Evolutionary conservation across 2,329 filamentous ascomycete species (phyloP).

Genomic region (Allantophomopsis lycopodina): DNA sequence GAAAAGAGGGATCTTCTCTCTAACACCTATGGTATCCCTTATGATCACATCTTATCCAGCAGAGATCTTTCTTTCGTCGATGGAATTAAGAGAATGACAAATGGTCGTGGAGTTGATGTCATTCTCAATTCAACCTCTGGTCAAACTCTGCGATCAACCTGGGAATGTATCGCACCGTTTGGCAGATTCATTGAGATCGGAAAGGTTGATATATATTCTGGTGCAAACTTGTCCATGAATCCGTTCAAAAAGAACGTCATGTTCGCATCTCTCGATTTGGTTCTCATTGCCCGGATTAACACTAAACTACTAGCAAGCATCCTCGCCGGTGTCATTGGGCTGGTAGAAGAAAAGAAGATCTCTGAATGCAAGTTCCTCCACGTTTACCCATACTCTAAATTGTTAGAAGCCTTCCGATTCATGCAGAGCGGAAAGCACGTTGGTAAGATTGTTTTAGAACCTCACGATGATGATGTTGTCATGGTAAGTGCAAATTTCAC

Average conservation of each 20-base stretch:
- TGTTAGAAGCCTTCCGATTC: conserved; percentile 4
- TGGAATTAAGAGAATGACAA: conserved; percentile 14
- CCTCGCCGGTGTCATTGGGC: not conserved
- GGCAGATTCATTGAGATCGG: conserved; percentile 24
- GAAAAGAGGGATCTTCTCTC: conserved; percentile 24
- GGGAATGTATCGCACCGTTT: conserved; percentile 19
- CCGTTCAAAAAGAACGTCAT: conserved; percentile 1
- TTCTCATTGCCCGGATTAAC: not conserved
- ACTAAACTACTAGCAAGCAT: not conserved
- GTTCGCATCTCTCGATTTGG: not conserved
- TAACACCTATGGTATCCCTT: conserved; percentile 20
- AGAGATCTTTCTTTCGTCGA: conserved; percentile 19
- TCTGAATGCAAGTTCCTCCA: no score
- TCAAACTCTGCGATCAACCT: conserved; percentile 11
- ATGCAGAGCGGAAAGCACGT: conserved; percentile 6
- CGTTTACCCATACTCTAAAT: conserved; percentile 20
- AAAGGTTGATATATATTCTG: conserved; percentile 12
- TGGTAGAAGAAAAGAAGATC: not conserved
- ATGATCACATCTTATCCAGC: conserved; percentile 23
- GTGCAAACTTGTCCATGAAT: not conserved
- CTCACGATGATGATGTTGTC: conserved; percentile 24
- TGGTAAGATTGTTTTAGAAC: conserved; percentile 18
- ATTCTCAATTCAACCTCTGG: conserved; percentile 13
- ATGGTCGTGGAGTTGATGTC: conserved; percentile 12
- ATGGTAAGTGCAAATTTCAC: no score